Evolutionary conservation across 129 eudicot species (phyloP), one percentile per base, ranked within the genome.

Genomic region (Chrysanthemum seticuspe): DNA sequence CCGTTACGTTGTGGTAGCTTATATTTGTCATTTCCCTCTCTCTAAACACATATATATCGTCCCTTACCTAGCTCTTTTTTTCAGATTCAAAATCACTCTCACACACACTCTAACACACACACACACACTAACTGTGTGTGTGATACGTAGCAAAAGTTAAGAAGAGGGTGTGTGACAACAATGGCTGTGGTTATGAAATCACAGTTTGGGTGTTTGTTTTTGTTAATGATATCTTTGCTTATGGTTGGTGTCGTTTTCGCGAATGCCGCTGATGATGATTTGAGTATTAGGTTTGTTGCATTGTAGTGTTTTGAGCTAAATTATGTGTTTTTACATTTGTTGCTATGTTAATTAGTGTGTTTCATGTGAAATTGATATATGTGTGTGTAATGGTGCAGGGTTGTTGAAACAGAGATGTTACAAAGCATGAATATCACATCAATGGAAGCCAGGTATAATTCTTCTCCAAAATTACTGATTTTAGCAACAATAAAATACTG

Each of bases 351-450:
- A 18, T 19, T 19, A 18, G 27, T 15, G 74, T 51, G 31, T 68
- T 48, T 31, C 15, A 11, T 19, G 13, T 60, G 45, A 10, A 29
- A 76, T 58, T 13, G 31, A 27, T 27, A 27, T 57, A 18, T 73
- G 64, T 68, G 62, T 68, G 10, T 67, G 49, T 48, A 34, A 12
- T 40, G 10, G 47, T 40, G 9, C 89, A 91, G 97, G 78, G 64
- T 25, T 67, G 84, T 57, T 66, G 89, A 89, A 84, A 69, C 82
- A 31, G 85, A 78, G 77, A 62, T 78, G 78, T 79, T 84, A 73
- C 85, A 76, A 91, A 87, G 84, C 75, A 83, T 81, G 64, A 75
- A 84, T 68, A 78, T 75, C 82, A 81, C 88, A 74, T 74, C 96
- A 74, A 78, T 87, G 79, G 86, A 81, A 72, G 85, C 72, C 8